Evolutionary conservation across 2,329 filamentous ascomycete genomes (phyloP).

Genomic region (Curvularia hawaiiensis): DNA sequence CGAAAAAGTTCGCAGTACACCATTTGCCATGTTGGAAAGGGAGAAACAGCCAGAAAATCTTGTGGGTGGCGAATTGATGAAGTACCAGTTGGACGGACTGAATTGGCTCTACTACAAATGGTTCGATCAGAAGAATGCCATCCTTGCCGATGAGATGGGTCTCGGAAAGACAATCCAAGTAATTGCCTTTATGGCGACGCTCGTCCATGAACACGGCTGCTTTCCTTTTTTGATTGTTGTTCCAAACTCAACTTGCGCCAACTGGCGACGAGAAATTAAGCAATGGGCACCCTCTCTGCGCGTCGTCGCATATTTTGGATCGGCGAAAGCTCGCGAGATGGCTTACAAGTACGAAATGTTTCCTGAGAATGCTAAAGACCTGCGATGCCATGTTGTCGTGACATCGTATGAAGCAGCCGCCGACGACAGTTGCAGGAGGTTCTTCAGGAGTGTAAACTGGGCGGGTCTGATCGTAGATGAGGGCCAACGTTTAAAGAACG

Average conservation of each 20-base stretch:
- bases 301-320: constrained; percentile 92
- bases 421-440: constrained; percentile 68
- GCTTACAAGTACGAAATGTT: constrained; percentile 86
- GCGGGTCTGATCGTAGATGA: constrained; percentile 90
- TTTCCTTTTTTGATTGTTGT: constrained; percentile 95
- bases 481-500: constrained; percentile 93
- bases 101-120: constrained; percentile 97
- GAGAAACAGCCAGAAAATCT: constrained; percentile 75
- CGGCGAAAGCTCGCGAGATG: constrained; percentile 72
- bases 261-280: constrained; percentile 96
- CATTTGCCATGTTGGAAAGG: constrained; percentile 72
- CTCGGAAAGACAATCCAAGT: constrained; percentile 97
- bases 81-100: constrained; percentile 88
- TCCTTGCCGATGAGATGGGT: constrained; percentile 97
- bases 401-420: constrained; percentile 92
- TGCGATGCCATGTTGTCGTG: constrained; percentile 89
- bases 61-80: constrained; percentile 82
- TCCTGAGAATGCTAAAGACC: constrained; percentile 64
- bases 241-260: constrained; percentile 94
- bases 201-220: constrained; percentile 67
- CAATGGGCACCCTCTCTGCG: constrained; percentile 85
- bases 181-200: constrained; percentile 76
- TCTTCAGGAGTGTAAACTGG: constrained; percentile 79
- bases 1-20: constrained; percentile 65
- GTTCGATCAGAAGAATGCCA: constrained; percentile 79